phyloP scores from a whole-genome alignment of 805 yeast species.

The Spathaspora arborariae region DNA sequence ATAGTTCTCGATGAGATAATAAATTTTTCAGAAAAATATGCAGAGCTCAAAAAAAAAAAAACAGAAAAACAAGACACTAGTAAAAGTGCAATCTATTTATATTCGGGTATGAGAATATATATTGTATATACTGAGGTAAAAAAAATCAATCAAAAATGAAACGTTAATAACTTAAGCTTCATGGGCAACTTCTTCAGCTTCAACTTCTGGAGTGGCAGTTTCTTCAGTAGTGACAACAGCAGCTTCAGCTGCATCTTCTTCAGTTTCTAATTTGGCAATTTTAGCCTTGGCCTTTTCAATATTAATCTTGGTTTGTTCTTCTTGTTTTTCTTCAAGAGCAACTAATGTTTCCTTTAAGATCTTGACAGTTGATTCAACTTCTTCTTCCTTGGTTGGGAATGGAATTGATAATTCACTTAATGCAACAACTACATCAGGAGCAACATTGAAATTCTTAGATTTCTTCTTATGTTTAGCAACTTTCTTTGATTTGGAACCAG shows the following conservation, averaged over 20 bases:
- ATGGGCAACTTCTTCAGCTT: slow-evolving; percentile 6
- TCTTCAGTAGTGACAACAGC: slow-evolving; percentile 17
- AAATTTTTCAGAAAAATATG: background rate
- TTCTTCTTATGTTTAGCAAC: slow-evolving; percentile 49
- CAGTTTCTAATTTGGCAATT: slow-evolving; percentile 62
- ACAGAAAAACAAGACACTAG: background rate
- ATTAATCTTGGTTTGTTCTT: slow-evolving; percentile 73
- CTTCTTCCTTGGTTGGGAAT: slow-evolving; percentile 74
- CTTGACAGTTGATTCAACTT: slow-evolving; percentile 60
- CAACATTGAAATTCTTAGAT: slow-evolving; percentile 62
- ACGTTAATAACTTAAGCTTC: slow-evolving; percentile 1
- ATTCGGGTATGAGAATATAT: background rate
- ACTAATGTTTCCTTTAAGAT: slow-evolving; percentile 69
- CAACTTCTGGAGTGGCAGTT: slow-evolving; percentile 4
- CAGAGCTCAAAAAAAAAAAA: background rate
- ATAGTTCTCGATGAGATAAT: background rate
- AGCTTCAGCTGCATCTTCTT: slow-evolving; percentile 37
- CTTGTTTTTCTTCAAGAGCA: slow-evolving; percentile 69
- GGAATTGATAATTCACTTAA: slow-evolving; percentile 73
- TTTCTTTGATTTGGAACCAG: slow-evolving; percentile 40
- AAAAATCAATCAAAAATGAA: background rate
- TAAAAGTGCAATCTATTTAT: background rate
- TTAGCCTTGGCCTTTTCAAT: slow-evolving; percentile 74
- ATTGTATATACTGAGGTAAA: background rate
- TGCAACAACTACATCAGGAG: slow-evolving; percentile 73